Percentiles rank a stretch among this genome's conserved stretches.
Conservation (phyloP, 2,329 filamentous ascomycete species). For the Hortaea werneckii region DNA sequence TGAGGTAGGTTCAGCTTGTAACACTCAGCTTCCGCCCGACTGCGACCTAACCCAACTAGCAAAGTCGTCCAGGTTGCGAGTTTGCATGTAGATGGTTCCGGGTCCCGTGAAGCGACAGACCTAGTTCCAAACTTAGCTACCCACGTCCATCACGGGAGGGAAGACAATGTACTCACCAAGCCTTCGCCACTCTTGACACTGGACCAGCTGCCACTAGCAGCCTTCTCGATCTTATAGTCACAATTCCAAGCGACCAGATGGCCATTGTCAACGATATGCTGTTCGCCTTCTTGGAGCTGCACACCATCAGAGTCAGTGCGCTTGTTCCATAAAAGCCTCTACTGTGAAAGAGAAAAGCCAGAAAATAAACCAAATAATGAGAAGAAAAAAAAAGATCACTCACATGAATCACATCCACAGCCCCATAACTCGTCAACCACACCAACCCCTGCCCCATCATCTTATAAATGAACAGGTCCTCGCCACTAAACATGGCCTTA, state of each 20-base stretch:
- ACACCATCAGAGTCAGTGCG: no score
- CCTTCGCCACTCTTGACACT: slow-evolving; percentile 70
- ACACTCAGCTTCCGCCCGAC: neutral
- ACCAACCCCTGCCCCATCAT: slow-evolving; percentile 67
- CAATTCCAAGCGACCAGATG: slow-evolving; percentile 62
- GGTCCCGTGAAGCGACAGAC: neutral
- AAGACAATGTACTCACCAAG: no score
- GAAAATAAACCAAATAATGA: neutral
- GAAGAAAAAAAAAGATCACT: slow-evolving; percentile 28
- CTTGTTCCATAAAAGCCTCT: no score
- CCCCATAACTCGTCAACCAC: slow-evolving; percentile 85
- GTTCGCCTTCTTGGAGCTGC: slow-evolving; percentile 53
- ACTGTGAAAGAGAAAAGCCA: no score
- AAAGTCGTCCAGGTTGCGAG: neutral
- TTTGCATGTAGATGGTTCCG: slow-evolving; percentile 2
- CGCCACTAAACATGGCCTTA: slow-evolving; percentile 86
- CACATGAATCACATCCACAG: slow-evolving; percentile 85
- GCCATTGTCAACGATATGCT: slow-evolving; percentile 35
- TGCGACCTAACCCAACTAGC: neutral
- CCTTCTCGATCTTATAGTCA: slow-evolving; percentile 80
- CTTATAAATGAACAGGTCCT: slow-evolving; percentile 81
- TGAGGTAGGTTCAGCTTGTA: no score
- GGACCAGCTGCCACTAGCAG: slow-evolving; percentile 77
- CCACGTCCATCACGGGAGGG: no score
- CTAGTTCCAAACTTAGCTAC: neutral